Evolutionary conservation across 2,329 filamentous ascomycete genomes (phyloP), one percentile per base, ranked within the genome.

Genomic region (Fusarium clavum): DNA sequence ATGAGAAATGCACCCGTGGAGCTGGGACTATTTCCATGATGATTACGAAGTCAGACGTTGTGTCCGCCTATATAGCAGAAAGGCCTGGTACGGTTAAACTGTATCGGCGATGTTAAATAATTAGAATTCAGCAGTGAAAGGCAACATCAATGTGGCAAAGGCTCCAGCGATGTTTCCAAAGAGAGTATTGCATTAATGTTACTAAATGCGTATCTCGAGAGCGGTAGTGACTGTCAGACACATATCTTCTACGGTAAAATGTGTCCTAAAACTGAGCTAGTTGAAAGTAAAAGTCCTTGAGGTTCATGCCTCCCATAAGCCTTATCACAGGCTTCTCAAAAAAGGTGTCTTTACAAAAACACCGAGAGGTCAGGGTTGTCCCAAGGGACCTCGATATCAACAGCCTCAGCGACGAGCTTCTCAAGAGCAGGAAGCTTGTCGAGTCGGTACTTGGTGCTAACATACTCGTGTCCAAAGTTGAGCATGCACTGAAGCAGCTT

Each of bases 361-460:
- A 43, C 49, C 49, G 49, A 53, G 32, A 53, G 49, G 34, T 53
- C 49, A 59, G 65, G 60, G 40, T 58, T 68, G 47, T 68, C 63
- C 65, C 65, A 68, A 25, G 65, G 65, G 30, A 69, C 58, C 52
- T 67, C 40, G 6, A 67, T 24, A 18, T 44, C 25, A 8, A 69
- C 67, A 63, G 90, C 88, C 77, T 93, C 89, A 73, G 93, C 92
- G 55, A 97, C 93, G 52, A 96, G 83, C 76, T 95, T 91, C 82
- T 97, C 94, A 64, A 95, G 87, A 64, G 92, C 92, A 88, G 96
- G 94, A 81, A 97, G 87, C 89, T 93, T 94, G 81, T 93, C 87
- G 61, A 97, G 88, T 82, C 93, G 93, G 86, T 97, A 97, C 88
- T 97, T 97, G 87, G 85, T 83, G 83, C 90, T 90, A 77, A 96